Percentiles rank a stretch among this genome's conserved stretches.
Evolutionary conservation across 805 yeast genomes (phyloP).

Genomic region (Phaffomyces opuntiae): DNA sequence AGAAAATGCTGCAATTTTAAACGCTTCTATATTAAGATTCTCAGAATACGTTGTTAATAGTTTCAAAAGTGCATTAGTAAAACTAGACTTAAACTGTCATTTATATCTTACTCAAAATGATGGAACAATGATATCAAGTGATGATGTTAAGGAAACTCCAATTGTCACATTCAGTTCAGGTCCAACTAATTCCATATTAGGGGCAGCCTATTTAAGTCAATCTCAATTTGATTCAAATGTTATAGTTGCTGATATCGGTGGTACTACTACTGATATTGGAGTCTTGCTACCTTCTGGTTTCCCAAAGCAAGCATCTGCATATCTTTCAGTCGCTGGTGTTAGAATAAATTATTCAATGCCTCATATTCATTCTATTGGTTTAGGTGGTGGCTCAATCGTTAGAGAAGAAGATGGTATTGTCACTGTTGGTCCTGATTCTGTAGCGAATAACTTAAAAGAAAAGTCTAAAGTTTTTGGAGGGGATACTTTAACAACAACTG

Average conservation of each 20-base stretch:
- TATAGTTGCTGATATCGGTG: conserved; percentile 43
- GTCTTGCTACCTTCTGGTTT: conserved; percentile 37
- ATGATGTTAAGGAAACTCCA: conserved; percentile 34
- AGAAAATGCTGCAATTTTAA: conserved; percentile 38
- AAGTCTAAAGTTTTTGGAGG: conserved; percentile 38
- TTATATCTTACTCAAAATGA: conserved; percentile 42
- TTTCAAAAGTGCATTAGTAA: conserved; percentile 30
- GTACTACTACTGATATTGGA: conserved; percentile 47
- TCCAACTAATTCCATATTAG: conserved; percentile 41
- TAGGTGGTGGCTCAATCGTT: conserved; percentile 45
- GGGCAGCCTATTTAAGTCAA: conserved; percentile 36
- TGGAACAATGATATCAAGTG: conserved; percentile 37
- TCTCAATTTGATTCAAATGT: conserved; percentile 18
- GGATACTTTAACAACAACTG: conserved; percentile 32
- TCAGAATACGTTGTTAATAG: conserved; percentile 22
- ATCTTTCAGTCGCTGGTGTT: conserved; percentile 40
- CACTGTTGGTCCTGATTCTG: conserved; percentile 42
- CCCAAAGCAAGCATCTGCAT: conserved; percentile 40
- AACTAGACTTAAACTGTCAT: conserved; percentile 29
- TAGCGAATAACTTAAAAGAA: conserved; percentile 30
- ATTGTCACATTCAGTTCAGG: conserved; percentile 43
- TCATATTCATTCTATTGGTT: conserved; percentile 41
- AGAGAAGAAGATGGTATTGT: conserved; percentile 20
- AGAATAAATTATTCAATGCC: conserved; percentile 45
- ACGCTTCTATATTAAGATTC: conserved; percentile 35